Base-by-base conservation (phyloP, 768 basidiomycete species). In the Phaffia tasmanica region DNA sequence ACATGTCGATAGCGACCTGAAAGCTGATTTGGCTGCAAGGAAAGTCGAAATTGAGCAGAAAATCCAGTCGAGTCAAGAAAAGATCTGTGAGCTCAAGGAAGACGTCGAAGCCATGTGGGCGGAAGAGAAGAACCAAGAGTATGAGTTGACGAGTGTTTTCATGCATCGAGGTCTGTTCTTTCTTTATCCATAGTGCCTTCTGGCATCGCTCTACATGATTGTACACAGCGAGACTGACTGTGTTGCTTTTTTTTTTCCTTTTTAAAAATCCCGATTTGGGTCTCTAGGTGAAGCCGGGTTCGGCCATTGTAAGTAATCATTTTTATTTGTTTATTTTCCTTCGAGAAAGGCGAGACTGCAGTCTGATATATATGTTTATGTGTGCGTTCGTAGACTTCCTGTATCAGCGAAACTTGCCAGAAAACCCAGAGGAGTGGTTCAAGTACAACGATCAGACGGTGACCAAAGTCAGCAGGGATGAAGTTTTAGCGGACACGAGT, bases 91-190 rank as follows among this genome's bases (percentile, higher is more conserved):
- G 5, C 50, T 69, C 50, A 61, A 68, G 55, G 50, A 35, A 3
- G 82, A 85, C 64, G 75, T 94, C 46, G 89, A 93, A 71, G 75
- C 75, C 0, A 72, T 91, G 0, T 97, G 93, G 93, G 77, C 77
- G 55, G 82, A 85, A 70, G 83, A 84, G 54, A 81, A 75, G 19
- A 77, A 80, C 35, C 83, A 83, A 9, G 85, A 85, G 35, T 98
- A 95, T 74, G 89, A 95, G 73, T 81, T 98, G 54, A 90, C 89
- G 0, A 88, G 89, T 14, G 94, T 97, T 23, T 98, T 78, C 79
- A 87, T 97, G 68, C 93, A 98, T 76, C 86, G 93, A 32, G 93
- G 92, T 57, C 82, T 85, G 63, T 87, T 85, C 21, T n/a, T n/a
- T n/a, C n/a, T n/a, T n/a, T n/a, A n/a, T n/a, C n/a, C n/a, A n/a